Base-by-base conservation (phyloP, 1,284 basidiomycete genomes). In the Somion occarium region DNA sequence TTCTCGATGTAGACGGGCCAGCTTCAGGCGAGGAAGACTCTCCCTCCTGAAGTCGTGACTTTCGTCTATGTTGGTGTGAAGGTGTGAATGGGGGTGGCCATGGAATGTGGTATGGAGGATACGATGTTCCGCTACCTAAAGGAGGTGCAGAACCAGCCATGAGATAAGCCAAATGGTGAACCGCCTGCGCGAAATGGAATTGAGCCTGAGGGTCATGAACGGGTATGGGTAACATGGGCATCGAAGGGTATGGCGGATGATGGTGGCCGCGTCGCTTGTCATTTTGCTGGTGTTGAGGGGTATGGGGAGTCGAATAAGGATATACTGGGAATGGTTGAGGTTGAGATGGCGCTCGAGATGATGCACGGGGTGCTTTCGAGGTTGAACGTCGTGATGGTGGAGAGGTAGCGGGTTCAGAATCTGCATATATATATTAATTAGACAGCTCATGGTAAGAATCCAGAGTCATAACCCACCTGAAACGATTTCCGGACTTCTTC, bases 191-290 rank as follows among this genome's bases (percentile, higher is more conserved):
- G 43, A 72, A 62, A 23, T 65, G 57, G 34, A 59, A 61, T 47
- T 72, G 69, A 0, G 67, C 65, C 26, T 69, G 65, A 5, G 67
- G 66, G 51, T 68, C 63, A 15, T 64, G 59, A 1, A 53, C 19
- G 20, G 55, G 38, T 20, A 55, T 44, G 13, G 41, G 30, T 41
- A 38, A 46, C 3, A 38, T 38, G n/a, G 49, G 44, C 3, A 37
- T 53, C 38, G 51, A 57, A 46, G 50, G 52, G 51, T 39, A 50
- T 27, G 23, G 50, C 20, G 49, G 30, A 23, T 22, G 42, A 22
- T 23, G 42, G 13, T 43, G 19, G 15, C 22, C 3, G 15, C 22
- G 11, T 39, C 30, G 49, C 22, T 37, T 20, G 25, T 25, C 27
- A 13, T 44, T 19, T 9, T 48, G 48, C 41, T 51, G 41, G 38